Base-by-base conservation (phyloP, 495 filamentous ascomycete genomes). In the Talaromyces thailandensis region DNA sequence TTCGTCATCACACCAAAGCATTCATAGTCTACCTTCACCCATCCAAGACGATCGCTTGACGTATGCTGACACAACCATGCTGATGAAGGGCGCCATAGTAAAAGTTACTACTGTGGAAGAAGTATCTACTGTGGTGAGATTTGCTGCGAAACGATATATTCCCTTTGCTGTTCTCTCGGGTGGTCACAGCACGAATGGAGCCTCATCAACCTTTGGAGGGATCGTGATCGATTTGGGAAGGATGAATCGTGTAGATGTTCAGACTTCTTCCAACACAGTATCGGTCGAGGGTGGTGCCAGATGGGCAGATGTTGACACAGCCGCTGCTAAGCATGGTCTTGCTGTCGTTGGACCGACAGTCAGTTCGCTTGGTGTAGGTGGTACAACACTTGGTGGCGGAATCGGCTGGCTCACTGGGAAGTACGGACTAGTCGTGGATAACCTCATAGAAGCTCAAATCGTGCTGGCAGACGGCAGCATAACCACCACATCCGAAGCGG, bases 301-400 rank as follows among this genome's bases (percentile, higher is more conserved):
- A 6, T 86, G 82, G 83, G 71, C 71, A 40, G 81, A 86, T 59
- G 81, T 88, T 55, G 83, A 87, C 63, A 70, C 71, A 16, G 79
- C 74, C 0, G 77, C 78, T 16, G 77, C 68, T 14, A 66, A 75
- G 48, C 69, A 81, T 61, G 79, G 76, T 1, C 70, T 86, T 16
- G 84, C 82, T 9, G 78, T 77, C 11, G 84, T 86, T 4, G 84
- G 83, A 4, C 84, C 84, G 6, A 86, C 82, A 0, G 82, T 85
- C 18, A 83, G 83, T 64, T 77, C 83, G 61, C 83, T 80, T 24
- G 84, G 85, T 28, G 77, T 86, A 24, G 83, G 82, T 2, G 84
- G 85, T 5, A 67, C 85, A 26, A 84, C 81, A 0, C 71, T 87
- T 2, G 82, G 83, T 5, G 83, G 83, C 0, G 83, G 84, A 3